Evolutionary conservation across 2,329 filamentous ascomycete species (phyloP), one percentile per base, ranked within the genome.

Genomic region (Camptophora hylomeconis): DNA sequence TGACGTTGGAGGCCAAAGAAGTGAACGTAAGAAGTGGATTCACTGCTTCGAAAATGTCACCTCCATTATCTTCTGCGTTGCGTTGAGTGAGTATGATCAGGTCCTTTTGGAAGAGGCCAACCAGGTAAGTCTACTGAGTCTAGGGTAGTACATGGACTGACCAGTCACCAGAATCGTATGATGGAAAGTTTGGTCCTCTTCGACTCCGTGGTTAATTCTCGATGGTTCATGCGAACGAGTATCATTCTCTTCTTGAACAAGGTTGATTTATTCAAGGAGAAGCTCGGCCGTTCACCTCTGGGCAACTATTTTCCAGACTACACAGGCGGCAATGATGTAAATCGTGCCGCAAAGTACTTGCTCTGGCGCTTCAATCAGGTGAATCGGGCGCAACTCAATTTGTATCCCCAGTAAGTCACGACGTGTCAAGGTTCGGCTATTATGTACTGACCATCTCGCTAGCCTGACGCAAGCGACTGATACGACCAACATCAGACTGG

Each of bases 1-100:
- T 52, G 89, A 98, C 54, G 89, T 98, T 4, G 89, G 89, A 39
- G 89, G 89, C 14, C 89, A 98, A 58, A 69, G 89, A 51, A 95
- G 87, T 55, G 89, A 98, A 59, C 73, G 89, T 39, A 98, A 98
- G 66, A 98, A 98, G 63, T 98, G 89, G 89, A 98, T 98, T 51
- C 89, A 98, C 60, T 98, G 89, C 62, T 98, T 98, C 56, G 89
- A 98, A 57, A 95, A 95, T 47, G 89, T 98, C 47, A 98, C 89
- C 23, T 95, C 89, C 3, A 98, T 98, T 56, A 98, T 98, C 45
- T 98, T 98, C 59, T 98, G 89, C 51, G 89, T 98, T 38, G 89
- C 89, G 10, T 62, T 98, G 45, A 95, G 86, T 61, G 89, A 98
- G 58, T 98, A 98, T 54, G 89, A 98, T 50, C 89, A 98, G 59